A percentile compares a stretch with the other conserved stretches of the same genome.
Evolutionary conservation across 768 basidiomycete genomes (phyloP).

Genomic region (Trametes sanguinea): DNA sequence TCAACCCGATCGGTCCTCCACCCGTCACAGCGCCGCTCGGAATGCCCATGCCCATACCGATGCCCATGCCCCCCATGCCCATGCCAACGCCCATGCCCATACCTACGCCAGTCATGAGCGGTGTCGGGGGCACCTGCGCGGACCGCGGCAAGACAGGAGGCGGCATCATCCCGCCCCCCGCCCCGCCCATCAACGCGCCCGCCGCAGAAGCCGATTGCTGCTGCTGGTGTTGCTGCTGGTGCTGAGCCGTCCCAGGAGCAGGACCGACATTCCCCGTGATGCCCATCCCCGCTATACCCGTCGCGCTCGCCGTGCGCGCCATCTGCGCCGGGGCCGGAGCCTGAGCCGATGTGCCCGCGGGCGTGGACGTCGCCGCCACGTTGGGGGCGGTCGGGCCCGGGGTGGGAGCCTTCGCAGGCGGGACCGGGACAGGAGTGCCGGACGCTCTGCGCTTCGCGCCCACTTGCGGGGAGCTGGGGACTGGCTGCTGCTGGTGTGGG

Average conservation of each 20-base stretch:
- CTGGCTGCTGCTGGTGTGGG: not conserved
- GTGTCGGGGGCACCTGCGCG: not conserved
- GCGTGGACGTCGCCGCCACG: not conserved
- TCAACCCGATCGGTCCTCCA: slow-evolving; percentile 20
- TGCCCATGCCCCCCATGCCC: slow-evolving; percentile 12
- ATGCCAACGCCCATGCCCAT: slow-evolving; percentile 22
- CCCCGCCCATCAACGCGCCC: slow-evolving; percentile 33
- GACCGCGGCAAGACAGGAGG: slow-evolving; percentile 38
- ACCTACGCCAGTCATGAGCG: slow-evolving; percentile 6
- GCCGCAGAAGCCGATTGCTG: not conserved
- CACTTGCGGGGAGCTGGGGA: slow-evolving; percentile 18
- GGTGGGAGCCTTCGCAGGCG: slow-evolving; percentile 3
- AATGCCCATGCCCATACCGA: slow-evolving; percentile 14
- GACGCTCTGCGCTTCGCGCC: slow-evolving; percentile 27
- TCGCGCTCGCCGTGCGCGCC: slow-evolving; percentile 9
- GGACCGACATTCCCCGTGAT: slow-evolving; percentile 23
- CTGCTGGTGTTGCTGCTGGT: not conserved
- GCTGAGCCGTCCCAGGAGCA: not conserved
- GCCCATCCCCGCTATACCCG: slow-evolving; percentile 23
- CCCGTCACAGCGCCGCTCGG: slow-evolving; percentile 8
- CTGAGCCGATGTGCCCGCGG: not conserved
- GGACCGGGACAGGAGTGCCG: slow-evolving; percentile 20
- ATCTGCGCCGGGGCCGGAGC: slow-evolving; percentile 8
- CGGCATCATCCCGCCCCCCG: slow-evolving; percentile 40
- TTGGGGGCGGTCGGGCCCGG: not conserved